Evolutionary conservation across 768 basidiomycete species (phyloP), one percentile per base, ranked within the genome.

Genomic region (Suillus subaureus): DNA sequence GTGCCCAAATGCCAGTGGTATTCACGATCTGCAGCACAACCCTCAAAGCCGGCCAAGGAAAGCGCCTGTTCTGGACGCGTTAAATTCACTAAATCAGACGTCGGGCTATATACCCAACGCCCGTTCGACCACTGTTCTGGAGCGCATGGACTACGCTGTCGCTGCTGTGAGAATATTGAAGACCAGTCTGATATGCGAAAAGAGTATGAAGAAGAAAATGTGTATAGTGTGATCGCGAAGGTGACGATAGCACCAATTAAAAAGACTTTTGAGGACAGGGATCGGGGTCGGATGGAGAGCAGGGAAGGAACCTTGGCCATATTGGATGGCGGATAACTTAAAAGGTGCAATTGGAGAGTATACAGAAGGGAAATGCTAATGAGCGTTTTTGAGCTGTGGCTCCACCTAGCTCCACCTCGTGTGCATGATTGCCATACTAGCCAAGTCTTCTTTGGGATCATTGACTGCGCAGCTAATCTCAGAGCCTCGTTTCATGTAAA

Each of bases 1-100:
- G 83, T 73, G 9, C 80, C 87, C 31, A 90, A 78, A 72, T 90
- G 89, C 89, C 88, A 90, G 64, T 76, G 77, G 68, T 82, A 84
- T 73, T 90, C 89, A 62, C 88, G 80, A 63, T 84, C 82, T 68
- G 84, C 85, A 23, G 89, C 88, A 67, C 89, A 90, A 37, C 87
- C 87, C 63, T 82, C 77, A 42, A 88, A 82, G 7, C 87, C 87
- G n/a, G 84, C 79, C 68, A 89, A 84, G 5, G 66, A 71, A 54
- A 87, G 74, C 8, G 81, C 83, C 65, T 89, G 84, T 37, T 81
- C 78, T 13, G 71, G 70, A 23, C 69, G 61, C 3, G 77, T 77
- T 75, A 86, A 81, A 51, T 66, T 68, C 51, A 74, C 64, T 45
- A 75, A 62, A 40, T 76, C 76, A 9, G 79, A 76, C 9, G 78